Base-by-base conservation (phyloP, 176 grass and related monocot species). In the Thinopyrum elongatum region DNA sequence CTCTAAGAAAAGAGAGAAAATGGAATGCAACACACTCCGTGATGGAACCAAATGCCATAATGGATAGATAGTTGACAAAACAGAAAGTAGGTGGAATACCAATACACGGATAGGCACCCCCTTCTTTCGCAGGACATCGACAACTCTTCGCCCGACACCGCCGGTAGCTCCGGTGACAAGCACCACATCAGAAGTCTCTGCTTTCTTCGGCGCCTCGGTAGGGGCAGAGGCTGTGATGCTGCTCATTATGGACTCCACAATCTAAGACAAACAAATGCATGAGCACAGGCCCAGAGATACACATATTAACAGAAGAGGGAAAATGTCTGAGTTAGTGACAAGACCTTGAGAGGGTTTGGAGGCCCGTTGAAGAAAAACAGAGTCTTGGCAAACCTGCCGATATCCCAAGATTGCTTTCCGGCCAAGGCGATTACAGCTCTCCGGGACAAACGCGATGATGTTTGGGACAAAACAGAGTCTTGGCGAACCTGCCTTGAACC, bases 291-390 rank as follows among this genome's bases (percentile, higher is more conserved):
- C 10, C 25, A 7, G 82, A 88, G 30, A 61, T 66, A 41, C 21
- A 11, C 30, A 66, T 19, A 41, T 34, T 3, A 39, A 62, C 17
- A 8, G 26, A 7, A 46, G 41, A 79, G n/a, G 28, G 8, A 5
- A 59, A 75, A 58, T 70, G 29, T 2, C 3, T 3, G 16, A 71
- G 15, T 49, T 33, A 46, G 62, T 66, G 66, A 63, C 2, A 65
- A 14, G 80, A 98, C 94, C 97, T 93, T 94, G 75, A 92, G 87
- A 86, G 94, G 97, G 60, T 98, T 98, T 17, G 97, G 94, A 80
- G 92, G 93, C 12, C 97, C 94, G 77, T 98, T 98, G 80, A 94
- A 98, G 86, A 98, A 98, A 79, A 88, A 96, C 57, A 98, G 41
- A 36, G 97, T 98, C 74, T 42, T 98, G 1, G 94, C 80, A 81